Base-by-base conservation (phyloP, 345 rosid genomes). In the Moricandia arvensis region DNA sequence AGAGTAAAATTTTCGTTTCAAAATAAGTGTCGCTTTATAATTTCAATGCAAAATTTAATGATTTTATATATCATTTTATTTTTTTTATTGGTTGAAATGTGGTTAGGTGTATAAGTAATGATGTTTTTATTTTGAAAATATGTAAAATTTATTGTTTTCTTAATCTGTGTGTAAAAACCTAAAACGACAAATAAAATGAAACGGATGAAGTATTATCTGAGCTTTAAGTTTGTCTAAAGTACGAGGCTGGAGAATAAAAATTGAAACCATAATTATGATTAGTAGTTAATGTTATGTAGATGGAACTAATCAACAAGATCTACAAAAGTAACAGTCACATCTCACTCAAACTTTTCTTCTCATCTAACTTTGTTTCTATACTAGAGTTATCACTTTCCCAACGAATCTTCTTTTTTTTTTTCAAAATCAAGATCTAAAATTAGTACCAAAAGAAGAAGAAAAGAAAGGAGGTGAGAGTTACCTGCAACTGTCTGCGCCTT, bases 401-500 rank as follows among this genome's bases (percentile, higher is more conserved):
- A 45, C 6, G 7, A 45, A 45, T 45, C 53, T 13, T 45, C 49
- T 45, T n/a, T 43, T 66, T 15, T 1, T 13, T 30, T n/a, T 3
- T 0, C 33, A 30, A 59, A n/a, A 24, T 4, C 67, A 68, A 61
- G 69, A 75, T 75, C 69, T 68, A 27, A 75, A 29, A 49, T 49
- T 33, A 0, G 59, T 10, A 24, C 3, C 1, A 5, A 68, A 45
- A 54, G 59, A 54, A 18, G 10, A 65, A 30, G 15, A 13, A 6
- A 7, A 8, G 17, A 29, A 4, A 41, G 18, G 13, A 7, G 41
- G 12, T 4, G 29, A 27, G n/a, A 1, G 3, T 37, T 81, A 90
- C 97, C 97, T 93, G 98, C 72, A 94, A 76, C 71, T 86, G 90
- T 86, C 75, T 88, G 72, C 87, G 89, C 72, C 79, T 91, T 85